phyloP scores from a whole-genome alignment of 2,329 filamentous ascomycete species.

The Exophiala dermatitidis region DNA sequence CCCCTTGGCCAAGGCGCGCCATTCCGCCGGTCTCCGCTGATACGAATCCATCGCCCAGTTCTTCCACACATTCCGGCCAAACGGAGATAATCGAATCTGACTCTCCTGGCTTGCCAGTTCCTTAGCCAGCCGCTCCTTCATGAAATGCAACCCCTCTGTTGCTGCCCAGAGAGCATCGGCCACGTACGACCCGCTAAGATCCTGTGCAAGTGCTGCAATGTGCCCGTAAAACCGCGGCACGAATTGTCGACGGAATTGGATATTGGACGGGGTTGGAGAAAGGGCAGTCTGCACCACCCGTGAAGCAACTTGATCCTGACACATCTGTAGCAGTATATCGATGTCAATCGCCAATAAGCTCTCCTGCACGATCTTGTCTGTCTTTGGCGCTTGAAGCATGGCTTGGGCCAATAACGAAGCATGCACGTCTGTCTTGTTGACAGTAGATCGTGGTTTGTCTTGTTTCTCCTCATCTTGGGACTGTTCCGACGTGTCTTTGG shows the following conservation, averaged over 20 bases:
- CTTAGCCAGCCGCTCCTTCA: constrained; percentile 60
- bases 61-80: constrained; percentile 62
- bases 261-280: constrained; percentile 32
- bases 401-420: constrained; percentile 73
- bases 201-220: constrained; percentile 53
- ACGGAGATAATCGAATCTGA: constrained; percentile 55
- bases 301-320: constrained; percentile 53
- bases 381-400: constrained; percentile 67
- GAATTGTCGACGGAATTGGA: constrained; percentile 55
- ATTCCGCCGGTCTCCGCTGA: constrained; percentile 55
- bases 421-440: constrained; percentile 48
- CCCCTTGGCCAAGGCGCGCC: constrained; percentile 56
- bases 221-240: constrained; percentile 57
- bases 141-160: constrained; percentile 57
- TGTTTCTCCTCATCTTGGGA: constrained; percentile 45
- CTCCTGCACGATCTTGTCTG: constrained; percentile 65
- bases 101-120: constrained; percentile 55
- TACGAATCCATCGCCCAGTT: constrained; percentile 70
- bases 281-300: constrained; percentile 60
- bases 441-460: constrained; percentile 35
- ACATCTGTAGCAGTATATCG: constrained; percentile 56
- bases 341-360: constrained; percentile 56
- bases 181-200: constrained; percentile 59
- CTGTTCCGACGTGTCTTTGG: constrained; percentile 31
- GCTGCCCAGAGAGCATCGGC: constrained; percentile 60